These are phyloP conservation scores for Carpinus viminea DNA, from an alignment of 306 rosid genomes.

Conservation along the genomic window DNA sequence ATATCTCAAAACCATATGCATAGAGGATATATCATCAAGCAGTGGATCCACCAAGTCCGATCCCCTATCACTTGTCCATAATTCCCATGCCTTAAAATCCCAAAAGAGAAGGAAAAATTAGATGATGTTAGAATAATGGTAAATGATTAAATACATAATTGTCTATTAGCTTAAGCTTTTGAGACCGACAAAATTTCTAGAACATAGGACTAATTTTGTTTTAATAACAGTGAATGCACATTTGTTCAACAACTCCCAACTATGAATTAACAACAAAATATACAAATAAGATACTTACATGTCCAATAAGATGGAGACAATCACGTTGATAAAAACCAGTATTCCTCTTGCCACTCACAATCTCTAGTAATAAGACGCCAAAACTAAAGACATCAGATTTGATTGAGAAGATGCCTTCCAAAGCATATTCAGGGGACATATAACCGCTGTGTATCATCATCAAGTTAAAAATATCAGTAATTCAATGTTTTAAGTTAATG, in stretches of 20 bases:
- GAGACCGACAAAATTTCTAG: too few species aligned
- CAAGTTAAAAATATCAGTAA: background rate
- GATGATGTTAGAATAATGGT: background rate
- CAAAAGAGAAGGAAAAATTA: background rate
- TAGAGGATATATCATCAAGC: background rate
- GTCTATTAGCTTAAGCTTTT: too few species aligned
- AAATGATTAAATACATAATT: background rate
- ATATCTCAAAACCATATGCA: constrained; percentile 9
- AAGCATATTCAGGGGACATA: constrained; percentile 49
- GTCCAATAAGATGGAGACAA: constrained; percentile 16
- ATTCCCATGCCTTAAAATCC: constrained; percentile 38
- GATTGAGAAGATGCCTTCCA: constrained; percentile 36
- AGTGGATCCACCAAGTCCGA: constrained; percentile 14
- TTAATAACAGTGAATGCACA: too few species aligned
- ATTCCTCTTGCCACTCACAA: constrained; percentile 34
- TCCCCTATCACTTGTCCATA: background rate
- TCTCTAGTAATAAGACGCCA: constrained; percentile 49
- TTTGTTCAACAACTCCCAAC: background rate
- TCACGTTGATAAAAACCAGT: background rate
- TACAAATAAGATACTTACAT: constrained; percentile 20
- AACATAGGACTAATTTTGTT: too few species aligned
- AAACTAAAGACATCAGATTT: constrained; percentile 51
- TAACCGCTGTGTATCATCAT: constrained; percentile 41
- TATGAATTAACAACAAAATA: background rate
- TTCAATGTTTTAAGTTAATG: background rate